Percentiles rank a stretch among this genome's conserved stretches.
Conservation (phyloP, 2,329 filamentous ascomycete genomes). For the Phialophora macrospora region DNA sequence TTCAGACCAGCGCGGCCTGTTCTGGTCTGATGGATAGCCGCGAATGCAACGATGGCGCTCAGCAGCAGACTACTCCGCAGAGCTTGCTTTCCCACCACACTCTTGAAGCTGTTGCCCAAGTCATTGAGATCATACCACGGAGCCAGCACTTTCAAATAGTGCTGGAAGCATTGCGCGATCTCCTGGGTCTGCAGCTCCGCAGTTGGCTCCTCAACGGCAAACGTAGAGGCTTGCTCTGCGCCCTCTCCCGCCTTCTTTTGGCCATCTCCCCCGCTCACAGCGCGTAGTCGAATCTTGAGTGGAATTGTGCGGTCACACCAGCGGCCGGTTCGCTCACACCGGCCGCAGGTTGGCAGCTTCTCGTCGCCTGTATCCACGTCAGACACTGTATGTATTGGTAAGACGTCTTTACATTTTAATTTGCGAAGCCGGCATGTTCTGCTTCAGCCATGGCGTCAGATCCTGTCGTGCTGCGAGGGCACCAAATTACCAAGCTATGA, state of each 20-base stretch:
- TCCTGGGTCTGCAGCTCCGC: slow-evolving; percentile 17
- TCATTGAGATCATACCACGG: slow-evolving; percentile 58
- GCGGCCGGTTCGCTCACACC: slow-evolving; percentile 21
- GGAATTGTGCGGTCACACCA: slow-evolving; percentile 25
- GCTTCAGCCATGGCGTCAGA: slow-evolving; percentile 11
- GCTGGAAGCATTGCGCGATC: slow-evolving; percentile 25
- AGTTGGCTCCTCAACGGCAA: slow-evolving; percentile 6
- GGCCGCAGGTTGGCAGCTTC: slow-evolving; percentile 19
- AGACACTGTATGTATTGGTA: neutral
- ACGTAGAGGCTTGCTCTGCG: neutral
- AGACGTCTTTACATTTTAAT: slow-evolving; percentile 22
- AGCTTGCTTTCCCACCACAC: slow-evolving; percentile 46
- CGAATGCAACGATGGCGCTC: slow-evolving; percentile 53
- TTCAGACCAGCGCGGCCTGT: slow-evolving; percentile 37
- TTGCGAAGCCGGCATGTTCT: slow-evolving; percentile 28
- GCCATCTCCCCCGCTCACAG: neutral
- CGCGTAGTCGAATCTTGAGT: slow-evolving; percentile 18
- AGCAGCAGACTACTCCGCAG: slow-evolving; percentile 52
- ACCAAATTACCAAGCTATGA: slow-evolving; percentile 20
- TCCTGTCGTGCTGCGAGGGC: neutral
- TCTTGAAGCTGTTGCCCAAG: slow-evolving; percentile 44
- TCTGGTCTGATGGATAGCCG: slow-evolving; percentile 49
- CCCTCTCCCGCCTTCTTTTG: slow-evolving; percentile 7
- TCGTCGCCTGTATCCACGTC: slow-evolving; percentile 51
- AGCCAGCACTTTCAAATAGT: slow-evolving; percentile 42